Conservation (phyloP, 108 stramenopile species). For the Fragilaria radians region DNA sequence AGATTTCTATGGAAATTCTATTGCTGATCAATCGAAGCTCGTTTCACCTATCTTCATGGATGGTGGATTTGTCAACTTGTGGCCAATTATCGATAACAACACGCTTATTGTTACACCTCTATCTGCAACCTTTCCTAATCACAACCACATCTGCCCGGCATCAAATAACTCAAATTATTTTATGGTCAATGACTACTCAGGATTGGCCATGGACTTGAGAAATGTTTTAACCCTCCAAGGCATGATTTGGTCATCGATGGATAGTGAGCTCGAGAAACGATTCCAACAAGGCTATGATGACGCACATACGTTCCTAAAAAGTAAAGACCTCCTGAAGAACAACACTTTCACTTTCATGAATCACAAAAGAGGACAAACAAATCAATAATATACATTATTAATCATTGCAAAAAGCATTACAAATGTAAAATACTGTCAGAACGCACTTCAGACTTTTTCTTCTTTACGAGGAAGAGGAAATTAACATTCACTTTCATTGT, state of each 20-base stretch:
- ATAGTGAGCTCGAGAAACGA: constrained; percentile 24
- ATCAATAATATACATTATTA: too few relatives aligned
- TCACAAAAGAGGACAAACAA: too few relatives aligned
- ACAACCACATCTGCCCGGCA: constrained; percentile 40
- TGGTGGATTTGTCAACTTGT: constrained; percentile 56
- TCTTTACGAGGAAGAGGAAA: too few relatives aligned
- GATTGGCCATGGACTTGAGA: constrained; percentile 17
- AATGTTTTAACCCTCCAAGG: constrained; percentile 6
- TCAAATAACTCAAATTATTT: background rate
- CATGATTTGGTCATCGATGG: constrained; percentile 33
- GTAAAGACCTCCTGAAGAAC: too few relatives aligned
- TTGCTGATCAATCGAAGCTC: background rate
- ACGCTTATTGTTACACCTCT: constrained; percentile 57
- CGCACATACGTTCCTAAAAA: too few relatives aligned
- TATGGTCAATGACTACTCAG: background rate
- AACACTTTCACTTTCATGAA: too few relatives aligned
- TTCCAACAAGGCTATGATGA: constrained; percentile 41
- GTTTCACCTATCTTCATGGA: too few relatives aligned
- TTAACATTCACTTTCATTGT: too few relatives aligned
- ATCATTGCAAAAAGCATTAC: too few relatives aligned
- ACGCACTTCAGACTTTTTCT: too few relatives aligned
- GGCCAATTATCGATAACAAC: constrained; percentile 43
- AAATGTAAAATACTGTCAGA: too few relatives aligned
- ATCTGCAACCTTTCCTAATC: constrained; percentile 29
- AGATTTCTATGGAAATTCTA: constrained; percentile 19